Base-by-base conservation (phyloP, 2,329 filamentous ascomycete genomes). In the Trichoderma breve region DNA sequence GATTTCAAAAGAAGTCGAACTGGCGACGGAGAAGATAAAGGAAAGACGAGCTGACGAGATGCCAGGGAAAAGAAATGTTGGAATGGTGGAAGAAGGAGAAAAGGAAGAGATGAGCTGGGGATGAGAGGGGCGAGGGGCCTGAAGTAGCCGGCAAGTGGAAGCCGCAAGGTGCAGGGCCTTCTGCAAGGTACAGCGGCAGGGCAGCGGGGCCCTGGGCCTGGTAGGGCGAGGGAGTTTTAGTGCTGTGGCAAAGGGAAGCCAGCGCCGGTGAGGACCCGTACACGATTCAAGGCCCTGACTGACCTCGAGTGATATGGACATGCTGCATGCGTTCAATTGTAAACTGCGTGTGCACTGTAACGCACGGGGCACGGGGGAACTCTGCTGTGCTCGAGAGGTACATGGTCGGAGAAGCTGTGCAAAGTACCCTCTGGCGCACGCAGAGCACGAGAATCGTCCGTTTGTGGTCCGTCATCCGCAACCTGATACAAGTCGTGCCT, bases 51-150 rank as follows among this genome's bases (percentile, higher is more conserved):
- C 32, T 64, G 61, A 58, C 57, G 70, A 67, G 47, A 58, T 62
- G 71, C 70, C 65, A 69, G 73, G 57, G 57, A 76, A 78, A 77
- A 61, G 75, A 74, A 39, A 74, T 67, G 71, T 67, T 72, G 66
- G 69, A 68, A 58, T 55, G 60, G 24, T 53, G 39, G 61, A 73
- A 64, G 66, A 72, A 72, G 74, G 74, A 74, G 75, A 74, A 74
- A 73, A 73, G 73, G 69, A 62, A 73, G 72, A 73, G 69, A 71
- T 51, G 63, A 58, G 55, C 53, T 55, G 70, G 72, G 70, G 65
- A 70, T 26, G 61, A 64, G 66, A 60, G 63, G 66, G 57, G 65
- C 43, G 57, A 39, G 64, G 62, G 47, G 51, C 26, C 58, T 64
- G 26, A 72, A 72, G 67, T 72, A 72, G 60, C 58, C 51, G 58